Evolutionary conservation across 345 rosid genomes (phyloP), one percentile per base, ranked within the genome.

Genomic region (Mangifera indica): DNA sequence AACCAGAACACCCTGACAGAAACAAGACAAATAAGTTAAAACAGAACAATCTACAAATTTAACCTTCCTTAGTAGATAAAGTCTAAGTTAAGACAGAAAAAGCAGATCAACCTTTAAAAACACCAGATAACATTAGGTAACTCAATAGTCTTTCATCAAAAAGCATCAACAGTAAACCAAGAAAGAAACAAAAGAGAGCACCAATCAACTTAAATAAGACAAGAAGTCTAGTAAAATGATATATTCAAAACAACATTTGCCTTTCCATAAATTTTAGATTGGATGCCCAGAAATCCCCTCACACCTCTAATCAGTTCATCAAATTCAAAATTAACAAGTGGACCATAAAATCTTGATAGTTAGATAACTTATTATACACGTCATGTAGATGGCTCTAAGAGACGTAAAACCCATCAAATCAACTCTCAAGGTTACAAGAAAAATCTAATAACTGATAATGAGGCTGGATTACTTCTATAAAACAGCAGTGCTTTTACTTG

Each of bases 1-100:
- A 78, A 96, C 88, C 61, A 93, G 79, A 81, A 96, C 98, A 48
- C 99, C 99, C 99, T 96, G 83, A 51, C 72, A 73, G 68, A 69
- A 32, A 76, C 26, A 20, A 22, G 11, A 53, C 67, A 63, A 12
- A 34, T 42, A 9, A 63, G 61, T 57, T 54, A 5, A 0, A 21
- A n/a, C 46, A 8, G 37, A 53, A 1, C n/a, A 61, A 11, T 60
- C 21, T 46, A 66, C 49, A 60, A 49, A 34, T 11, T 58, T 25
- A 11, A 58, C 42, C 17, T 48, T 29, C 42, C 55, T 67, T 37
- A 46, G 61, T 55, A 75, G n/a, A 21, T 17, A 10, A 59, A 45
- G 7, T 60, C 20, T 42, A 46, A 14, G 22, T 49, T 25, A 59
- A 9, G 10, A 64, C 56, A 18, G 13, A 70, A 53, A 59, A 24